phyloP scores from a whole-genome alignment of 305 asterid genomes.

The Salvia sclarea region DNA sequence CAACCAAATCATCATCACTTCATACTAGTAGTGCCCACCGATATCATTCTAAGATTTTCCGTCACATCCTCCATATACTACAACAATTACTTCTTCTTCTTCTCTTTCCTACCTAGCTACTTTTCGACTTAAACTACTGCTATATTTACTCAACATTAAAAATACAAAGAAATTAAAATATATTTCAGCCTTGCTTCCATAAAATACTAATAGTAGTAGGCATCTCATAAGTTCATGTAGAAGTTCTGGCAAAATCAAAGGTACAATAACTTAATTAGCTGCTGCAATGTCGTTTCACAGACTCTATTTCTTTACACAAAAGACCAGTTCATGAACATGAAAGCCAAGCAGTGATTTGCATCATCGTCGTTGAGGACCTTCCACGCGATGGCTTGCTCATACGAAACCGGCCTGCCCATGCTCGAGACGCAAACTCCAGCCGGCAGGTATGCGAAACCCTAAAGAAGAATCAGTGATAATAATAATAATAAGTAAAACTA shows the following conservation, averaged over 20 bases:
- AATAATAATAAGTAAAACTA: neutral
- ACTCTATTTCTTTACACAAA: conserved; percentile 51
- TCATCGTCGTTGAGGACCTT: conserved; percentile 86
- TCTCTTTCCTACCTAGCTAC: too few relatives aligned
- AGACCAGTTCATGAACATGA: conserved; percentile 98
- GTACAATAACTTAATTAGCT: conserved; percentile 38
- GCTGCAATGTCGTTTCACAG: conserved; percentile 10
- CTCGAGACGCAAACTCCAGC: conserved; percentile 85
- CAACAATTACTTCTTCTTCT: too few relatives aligned
- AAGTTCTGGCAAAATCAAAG: conserved; percentile 31
- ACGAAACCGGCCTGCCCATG: conserved; percentile 92
- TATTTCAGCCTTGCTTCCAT: too few relatives aligned
- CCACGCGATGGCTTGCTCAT: conserved; percentile 89
- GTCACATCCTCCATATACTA: conserved; percentile 5
- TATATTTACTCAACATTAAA: too few relatives aligned
- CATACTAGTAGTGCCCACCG: conserved; percentile 13
- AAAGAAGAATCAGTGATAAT: neutral
- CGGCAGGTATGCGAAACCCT: conserved; percentile 89
- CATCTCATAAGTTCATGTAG: conserved; percentile 32
- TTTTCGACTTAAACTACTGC: too few relatives aligned
- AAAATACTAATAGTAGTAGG: conserved; percentile 17
- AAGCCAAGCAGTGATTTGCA: conserved; percentile 82
- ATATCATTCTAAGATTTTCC: conserved; percentile 19
- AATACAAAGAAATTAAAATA: too few relatives aligned
- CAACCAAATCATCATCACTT: conserved; percentile 32